Evolutionary conservation across 805 yeast genomes (phyloP).

Genomic region (Metschnikowia sp.): DNA sequence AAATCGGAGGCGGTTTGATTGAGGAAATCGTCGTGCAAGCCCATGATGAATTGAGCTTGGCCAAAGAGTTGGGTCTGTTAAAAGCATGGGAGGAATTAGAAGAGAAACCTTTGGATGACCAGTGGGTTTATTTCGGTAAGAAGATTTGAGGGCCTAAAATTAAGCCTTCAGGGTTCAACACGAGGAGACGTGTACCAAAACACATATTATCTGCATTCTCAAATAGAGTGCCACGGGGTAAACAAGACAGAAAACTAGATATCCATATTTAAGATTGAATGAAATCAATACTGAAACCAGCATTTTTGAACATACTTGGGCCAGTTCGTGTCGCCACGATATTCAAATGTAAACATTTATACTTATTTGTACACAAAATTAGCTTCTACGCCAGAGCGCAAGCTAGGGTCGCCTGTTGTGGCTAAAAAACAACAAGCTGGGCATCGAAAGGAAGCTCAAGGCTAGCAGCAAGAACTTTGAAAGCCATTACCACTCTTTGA

Average conservation of each 20-base stretch:
- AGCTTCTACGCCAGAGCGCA: no score
- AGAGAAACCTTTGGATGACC: slow-evolving; percentile 76
- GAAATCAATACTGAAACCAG: no score
- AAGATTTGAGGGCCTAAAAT: slow-evolving; percentile 32
- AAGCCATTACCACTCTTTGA: slow-evolving; percentile 25
- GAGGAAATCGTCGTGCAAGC: slow-evolving; percentile 85
- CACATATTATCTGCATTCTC: neutral
- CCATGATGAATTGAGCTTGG: slow-evolving; percentile 69
- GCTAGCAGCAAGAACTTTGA: slow-evolving; percentile 41
- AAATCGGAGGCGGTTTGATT: slow-evolving; percentile 78
- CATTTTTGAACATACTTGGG: no score
- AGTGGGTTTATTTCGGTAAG: slow-evolving; percentile 80
- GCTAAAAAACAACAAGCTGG: neutral
- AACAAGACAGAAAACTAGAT: neutral
- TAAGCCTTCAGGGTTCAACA: no score
- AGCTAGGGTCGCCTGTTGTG: no score
- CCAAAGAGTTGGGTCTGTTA: slow-evolving; percentile 63
- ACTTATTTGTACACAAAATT: no score
- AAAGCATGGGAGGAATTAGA: slow-evolving; percentile 77
- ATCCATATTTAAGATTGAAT: no score
- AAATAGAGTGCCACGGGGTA: neutral
- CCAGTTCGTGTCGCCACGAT: no score
- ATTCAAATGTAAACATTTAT: neutral
- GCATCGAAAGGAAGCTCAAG: neutral
- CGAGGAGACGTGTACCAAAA: no score